Percentiles rank a stretch among this genome's conserved stretches.
Evolutionary conservation across 805 yeast species (phyloP).

Genomic region (Priceomyces carsonii): DNA sequence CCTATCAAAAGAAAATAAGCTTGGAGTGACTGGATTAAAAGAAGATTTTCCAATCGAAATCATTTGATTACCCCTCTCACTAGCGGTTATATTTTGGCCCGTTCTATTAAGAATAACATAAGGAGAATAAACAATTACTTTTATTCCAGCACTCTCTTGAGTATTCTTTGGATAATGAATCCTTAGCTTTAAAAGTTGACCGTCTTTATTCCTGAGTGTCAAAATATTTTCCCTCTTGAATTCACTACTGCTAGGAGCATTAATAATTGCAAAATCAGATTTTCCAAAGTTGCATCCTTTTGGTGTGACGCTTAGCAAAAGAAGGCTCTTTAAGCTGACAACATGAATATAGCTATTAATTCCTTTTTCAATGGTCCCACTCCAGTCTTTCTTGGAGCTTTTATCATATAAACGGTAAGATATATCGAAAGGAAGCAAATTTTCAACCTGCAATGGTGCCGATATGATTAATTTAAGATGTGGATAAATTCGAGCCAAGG

Average conservation of each 20-base stretch:
- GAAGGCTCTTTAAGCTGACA: constrained; percentile 68
- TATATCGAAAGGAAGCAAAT: constrained; percentile 80
- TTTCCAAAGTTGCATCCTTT: constrained; percentile 58
- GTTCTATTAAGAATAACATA: constrained; percentile 83
- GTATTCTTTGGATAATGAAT: constrained; percentile 61
- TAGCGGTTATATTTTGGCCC: constrained; percentile 59
- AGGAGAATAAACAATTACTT: constrained; percentile 76
- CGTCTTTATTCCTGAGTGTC: constrained; percentile 56
- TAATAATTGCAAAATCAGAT: constrained; percentile 76
- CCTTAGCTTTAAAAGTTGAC: constrained; percentile 63
- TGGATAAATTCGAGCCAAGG: constrained; percentile 75
- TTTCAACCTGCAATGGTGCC: constrained; percentile 85
- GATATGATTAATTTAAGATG: constrained; percentile 75
- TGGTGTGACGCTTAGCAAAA: constrained; percentile 71
- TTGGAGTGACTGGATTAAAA: constrained; percentile 45
- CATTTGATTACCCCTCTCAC: constrained; percentile 58
- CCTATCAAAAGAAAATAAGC: constrained; percentile 81
- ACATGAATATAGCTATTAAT: constrained; percentile 74
- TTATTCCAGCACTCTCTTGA: constrained; percentile 57
- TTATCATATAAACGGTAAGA: constrained; percentile 77
- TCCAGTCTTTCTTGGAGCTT: constrained; percentile 66
- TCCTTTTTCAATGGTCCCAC: constrained; percentile 62
- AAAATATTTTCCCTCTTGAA: constrained; percentile 58
- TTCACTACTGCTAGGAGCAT: constrained; percentile 53
- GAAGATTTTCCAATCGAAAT: constrained; percentile 45